Evolutionary conservation across 2,329 filamentous ascomycete species (phyloP), one percentile per base, ranked within the genome.

Genomic region (Helicocarpus griseus): DNA sequence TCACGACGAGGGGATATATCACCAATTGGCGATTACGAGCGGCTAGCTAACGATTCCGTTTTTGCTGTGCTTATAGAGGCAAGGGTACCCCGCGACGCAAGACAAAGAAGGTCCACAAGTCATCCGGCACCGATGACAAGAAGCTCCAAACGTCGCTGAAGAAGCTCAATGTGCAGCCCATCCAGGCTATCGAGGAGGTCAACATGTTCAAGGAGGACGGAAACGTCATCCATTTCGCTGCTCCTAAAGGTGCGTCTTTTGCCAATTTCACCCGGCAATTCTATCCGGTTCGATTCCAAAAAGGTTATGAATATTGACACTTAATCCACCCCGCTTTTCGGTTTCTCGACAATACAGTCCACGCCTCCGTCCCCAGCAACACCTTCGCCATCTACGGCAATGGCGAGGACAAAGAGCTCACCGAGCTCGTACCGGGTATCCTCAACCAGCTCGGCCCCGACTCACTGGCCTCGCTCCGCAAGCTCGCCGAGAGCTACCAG

Each of bases 141-240:
- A 98, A 98, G 84, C 88, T 98, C 60, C 93, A 98, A 79, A 83
- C 85, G 57, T 79, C 89, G 57, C 82, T 98, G 62, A 98, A 98
- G 87, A 98, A 98, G 86, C 84, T 98, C 74, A 97, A 97, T 77
- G 91, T 95, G 54, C 93, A 98, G 83, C 93, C 93, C 67, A 97
- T 98, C 76, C 90, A 95, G 80, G 89, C 87, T 61, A 98, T 98
- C 67, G 93, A 98, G 84, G 93, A 98, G 81, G 93, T 98, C 73
- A 98, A 98, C 86, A 98, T 98, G 93, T 98, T 98, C 86, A 98
- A 98, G 87, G 86, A 87, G 71, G 93, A 98, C 72, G 93, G 93
- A 74, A 98, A 98, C 75, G 93, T 98, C 74, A 97, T 98, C 69
- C 93, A 98, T 83, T 98, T 98, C 73, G 86, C 89, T 66, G 88